phyloP scores from a whole-genome alignment of 768 basidiomycete species.

The Mycena galericulata region DNA sequence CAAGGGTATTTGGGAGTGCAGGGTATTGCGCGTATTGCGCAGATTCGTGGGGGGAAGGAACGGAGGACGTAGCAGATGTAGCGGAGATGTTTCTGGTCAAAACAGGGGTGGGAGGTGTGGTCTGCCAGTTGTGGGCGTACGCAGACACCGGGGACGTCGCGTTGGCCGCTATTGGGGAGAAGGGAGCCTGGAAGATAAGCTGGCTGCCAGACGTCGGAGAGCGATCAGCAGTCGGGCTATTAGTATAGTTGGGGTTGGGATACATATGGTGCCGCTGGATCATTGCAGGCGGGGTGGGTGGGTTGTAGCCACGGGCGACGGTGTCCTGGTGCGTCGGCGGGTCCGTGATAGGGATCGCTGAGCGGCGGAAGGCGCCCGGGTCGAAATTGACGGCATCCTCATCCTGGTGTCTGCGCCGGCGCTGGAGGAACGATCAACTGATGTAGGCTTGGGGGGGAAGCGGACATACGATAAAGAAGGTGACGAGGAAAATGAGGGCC shows the following conservation, averaged over 20 bases:
- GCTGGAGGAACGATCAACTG: constrained; percentile 43
- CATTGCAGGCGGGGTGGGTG: constrained; percentile 72
- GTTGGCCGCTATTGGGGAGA: constrained; percentile 49
- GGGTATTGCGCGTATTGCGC: constrained; percentile 26
- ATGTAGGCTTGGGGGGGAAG: neutral
- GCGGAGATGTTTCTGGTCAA: constrained; percentile 27
- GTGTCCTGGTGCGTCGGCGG: constrained; percentile 57
- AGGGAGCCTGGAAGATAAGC: constrained; percentile 52
- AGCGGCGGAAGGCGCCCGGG: constrained; percentile 70
- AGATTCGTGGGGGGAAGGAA: neutral
- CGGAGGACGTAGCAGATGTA: constrained; percentile 9
- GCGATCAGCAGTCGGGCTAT: constrained; percentile 32
- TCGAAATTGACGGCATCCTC: constrained; percentile 63
- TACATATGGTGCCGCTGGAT: constrained; percentile 61
- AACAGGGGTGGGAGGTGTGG: constrained; percentile 9
- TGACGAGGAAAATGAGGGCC: constrained; percentile 53
- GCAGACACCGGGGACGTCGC: constrained; percentile 33
- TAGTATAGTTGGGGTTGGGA: constrained; percentile 42
- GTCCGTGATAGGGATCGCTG: constrained; percentile 70
- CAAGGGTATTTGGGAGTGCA: constrained; percentile 38
- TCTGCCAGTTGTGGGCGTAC: constrained; percentile 32
- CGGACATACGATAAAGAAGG: constrained; percentile 59
- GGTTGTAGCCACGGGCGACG: constrained; percentile 57
- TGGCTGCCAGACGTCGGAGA: constrained; percentile 50
- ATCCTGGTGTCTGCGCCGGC: constrained; percentile 52